Evolutionary conservation across 1,284 basidiomycete genomes (phyloP).

Genomic region (Laetiporus sulphureus): DNA sequence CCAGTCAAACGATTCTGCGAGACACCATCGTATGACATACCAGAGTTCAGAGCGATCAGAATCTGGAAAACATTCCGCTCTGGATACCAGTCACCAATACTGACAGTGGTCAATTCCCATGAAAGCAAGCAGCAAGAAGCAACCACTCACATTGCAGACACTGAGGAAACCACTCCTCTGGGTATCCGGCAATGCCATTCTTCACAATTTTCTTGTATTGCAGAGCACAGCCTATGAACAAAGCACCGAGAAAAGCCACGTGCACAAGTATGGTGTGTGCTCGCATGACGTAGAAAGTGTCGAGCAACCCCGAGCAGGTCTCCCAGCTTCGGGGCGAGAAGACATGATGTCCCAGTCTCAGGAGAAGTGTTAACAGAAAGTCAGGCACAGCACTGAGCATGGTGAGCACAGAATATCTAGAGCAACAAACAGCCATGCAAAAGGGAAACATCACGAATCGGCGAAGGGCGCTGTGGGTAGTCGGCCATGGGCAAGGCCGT

Average conservation of each 20-base stretch:
- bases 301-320: conserved; percentile 8
- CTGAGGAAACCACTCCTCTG: conserved; percentile 92
- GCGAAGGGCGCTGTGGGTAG: no score
- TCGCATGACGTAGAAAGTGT: conserved; percentile 48
- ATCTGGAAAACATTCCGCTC: conserved; percentile 89
- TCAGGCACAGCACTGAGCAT: no score
- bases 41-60: conserved; percentile 80
- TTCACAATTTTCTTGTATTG: conserved; percentile 89
- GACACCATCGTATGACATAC: no score
- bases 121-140: no score
- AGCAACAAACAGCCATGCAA: no score
- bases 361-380: no score
- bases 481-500: no score
- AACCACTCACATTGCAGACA: conserved; percentile 75
- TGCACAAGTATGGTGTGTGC: conserved; percentile 68
- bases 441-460: no score
- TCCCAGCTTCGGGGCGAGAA: background rate
- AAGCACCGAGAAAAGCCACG: conserved; percentile 65
- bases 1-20: no score
- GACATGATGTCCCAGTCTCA: no score
- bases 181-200: conserved; percentile 82
- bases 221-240: conserved; percentile 60
- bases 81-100: conserved; percentile 90
- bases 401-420: no score
- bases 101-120: conserved; percentile 24